A percentile compares a stretch with the other conserved stretches of the same genome.
Evolutionary conservation across 441 rosid genomes (phyloP).

Genomic region (Eutrema salsugineum): DNA sequence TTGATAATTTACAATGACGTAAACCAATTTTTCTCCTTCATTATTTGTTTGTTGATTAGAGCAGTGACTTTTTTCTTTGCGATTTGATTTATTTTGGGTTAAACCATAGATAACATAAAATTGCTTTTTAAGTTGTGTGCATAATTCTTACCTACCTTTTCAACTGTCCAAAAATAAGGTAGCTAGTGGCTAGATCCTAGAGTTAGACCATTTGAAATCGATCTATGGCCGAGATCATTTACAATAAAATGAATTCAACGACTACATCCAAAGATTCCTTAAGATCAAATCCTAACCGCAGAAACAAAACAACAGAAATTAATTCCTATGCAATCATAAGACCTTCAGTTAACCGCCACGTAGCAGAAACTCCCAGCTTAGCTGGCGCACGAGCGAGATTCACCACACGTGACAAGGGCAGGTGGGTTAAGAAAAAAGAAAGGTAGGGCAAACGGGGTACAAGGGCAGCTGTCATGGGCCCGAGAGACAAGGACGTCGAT

Average conservation of each 20-base stretch:
- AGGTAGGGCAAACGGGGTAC: slow-evolving; percentile 23
- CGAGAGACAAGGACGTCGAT: slow-evolving; percentile 17
- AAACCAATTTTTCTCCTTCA: not conserved
- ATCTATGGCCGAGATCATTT: not conserved
- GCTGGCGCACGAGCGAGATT: slow-evolving; percentile 21
- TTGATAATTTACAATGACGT: no score
- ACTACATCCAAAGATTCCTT: not conserved
- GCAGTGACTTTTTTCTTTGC: not conserved
- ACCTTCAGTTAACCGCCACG: slow-evolving; percentile 16
- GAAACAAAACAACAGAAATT: not conserved
- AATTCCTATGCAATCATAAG: not conserved
- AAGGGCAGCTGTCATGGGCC: slow-evolving; percentile 35
- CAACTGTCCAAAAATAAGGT: not conserved
- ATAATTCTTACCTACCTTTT: not conserved
- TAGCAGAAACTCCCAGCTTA: not conserved
- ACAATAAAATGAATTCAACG: not conserved
- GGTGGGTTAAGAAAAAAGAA: not conserved
- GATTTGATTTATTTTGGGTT: not conserved
- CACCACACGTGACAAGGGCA: slow-evolving; percentile 16
- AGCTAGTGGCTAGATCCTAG: slow-evolving; percentile 4
- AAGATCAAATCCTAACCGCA: not conserved
- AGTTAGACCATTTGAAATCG: not conserved
- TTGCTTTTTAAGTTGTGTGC: not conserved
- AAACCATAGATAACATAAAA: not conserved
- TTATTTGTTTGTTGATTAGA: not conserved